These are phyloP conservation scores for Candida maltosa DNA, from an alignment of 805 yeast genomes.

Conservation along the genomic window DNA sequence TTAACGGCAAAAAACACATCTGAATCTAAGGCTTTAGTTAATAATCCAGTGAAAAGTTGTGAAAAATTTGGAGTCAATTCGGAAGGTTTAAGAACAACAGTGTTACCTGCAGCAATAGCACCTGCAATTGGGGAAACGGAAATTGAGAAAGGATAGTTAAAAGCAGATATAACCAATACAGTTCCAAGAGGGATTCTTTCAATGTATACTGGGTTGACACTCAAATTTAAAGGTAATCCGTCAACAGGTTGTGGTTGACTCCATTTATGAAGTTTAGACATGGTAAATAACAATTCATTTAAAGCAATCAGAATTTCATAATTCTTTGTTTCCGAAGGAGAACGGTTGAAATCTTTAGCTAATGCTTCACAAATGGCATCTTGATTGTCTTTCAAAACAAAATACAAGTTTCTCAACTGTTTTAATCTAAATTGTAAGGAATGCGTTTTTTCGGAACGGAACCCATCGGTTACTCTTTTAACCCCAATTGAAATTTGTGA, in stretches of 20 bases:
- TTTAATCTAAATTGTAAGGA: conserved; percentile 54
- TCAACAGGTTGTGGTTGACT: conserved; percentile 45
- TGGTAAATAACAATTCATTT: conserved; percentile 56
- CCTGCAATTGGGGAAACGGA: conserved; percentile 66
- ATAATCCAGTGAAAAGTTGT: conserved; percentile 49
- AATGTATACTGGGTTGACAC: conserved; percentile 27
- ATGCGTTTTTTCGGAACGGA: conserved; percentile 43
- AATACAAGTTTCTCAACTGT: conserved; percentile 67
- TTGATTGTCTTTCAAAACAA: conserved; percentile 55
- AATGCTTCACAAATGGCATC: conserved; percentile 57
- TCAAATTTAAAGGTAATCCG: conserved; percentile 33
- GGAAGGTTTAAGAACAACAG: conserved; percentile 71
- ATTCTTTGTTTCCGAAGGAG: conserved; percentile 57
- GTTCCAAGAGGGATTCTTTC: conserved; percentile 53
- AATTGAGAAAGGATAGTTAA: conserved; percentile 74
- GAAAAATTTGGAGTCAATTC: conserved; percentile 69
- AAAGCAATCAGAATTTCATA: conserved; percentile 53
- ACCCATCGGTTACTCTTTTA: conserved; percentile 37
- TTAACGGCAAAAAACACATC: conserved; percentile 60
- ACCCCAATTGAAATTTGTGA: conserved; percentile 49
- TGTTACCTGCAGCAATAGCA: conserved; percentile 84
- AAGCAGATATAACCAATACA: conserved; percentile 72
- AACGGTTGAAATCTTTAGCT: conserved; percentile 62
- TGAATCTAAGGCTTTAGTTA: conserved; percentile 52
- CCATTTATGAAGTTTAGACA: conserved; percentile 61